Percentiles rank a stretch among this genome's conserved stretches.
These are phyloP conservation scores for peach (Prunus persica) DNA, from an alignment of 306 rosid species.

Conservation along the genomic window DNA sequence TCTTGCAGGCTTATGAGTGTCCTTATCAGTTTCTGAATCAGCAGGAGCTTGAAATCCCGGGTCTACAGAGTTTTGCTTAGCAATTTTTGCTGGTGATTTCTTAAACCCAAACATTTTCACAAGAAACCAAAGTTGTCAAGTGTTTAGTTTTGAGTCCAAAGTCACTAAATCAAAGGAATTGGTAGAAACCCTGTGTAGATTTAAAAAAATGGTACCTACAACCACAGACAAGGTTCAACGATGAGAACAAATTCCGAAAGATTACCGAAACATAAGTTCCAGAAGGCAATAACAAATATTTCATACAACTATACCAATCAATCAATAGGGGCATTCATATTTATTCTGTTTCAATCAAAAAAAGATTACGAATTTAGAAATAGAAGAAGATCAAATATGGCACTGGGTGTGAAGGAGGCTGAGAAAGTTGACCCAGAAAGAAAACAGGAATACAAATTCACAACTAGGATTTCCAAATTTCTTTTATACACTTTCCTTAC, in stretches of 20 bases:
- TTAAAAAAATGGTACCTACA: neutral
- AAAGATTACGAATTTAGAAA: neutral
- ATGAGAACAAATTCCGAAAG: neutral
- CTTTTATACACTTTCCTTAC: neutral
- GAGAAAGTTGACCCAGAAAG: too few relatives aligned
- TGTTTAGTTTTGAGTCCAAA: neutral
- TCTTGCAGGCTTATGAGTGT: constrained; percentile 36
- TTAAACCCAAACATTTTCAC: constrained; percentile 59
- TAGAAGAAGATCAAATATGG: neutral
- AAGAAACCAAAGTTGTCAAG: neutral
- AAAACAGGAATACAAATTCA: too few relatives aligned
- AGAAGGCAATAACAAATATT: too few relatives aligned
- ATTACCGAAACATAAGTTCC: neutral
- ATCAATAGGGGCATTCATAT: neutral
- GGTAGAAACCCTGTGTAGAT: constrained; percentile 4
- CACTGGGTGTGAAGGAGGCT: too few relatives aligned
- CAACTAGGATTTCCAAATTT: neutral
- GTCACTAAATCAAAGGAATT: neutral
- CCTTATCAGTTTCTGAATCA: constrained; percentile 35
- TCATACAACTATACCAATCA: too few relatives aligned
- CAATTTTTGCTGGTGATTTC: constrained; percentile 48
- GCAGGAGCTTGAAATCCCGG: constrained; percentile 18
- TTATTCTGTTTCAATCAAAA: neutral
- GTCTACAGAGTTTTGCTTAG: constrained; percentile 43
- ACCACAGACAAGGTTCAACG: neutral